Base-by-base conservation (phyloP, 2,329 filamentous ascomycete genomes). In the Helotiales sp. region DNA sequence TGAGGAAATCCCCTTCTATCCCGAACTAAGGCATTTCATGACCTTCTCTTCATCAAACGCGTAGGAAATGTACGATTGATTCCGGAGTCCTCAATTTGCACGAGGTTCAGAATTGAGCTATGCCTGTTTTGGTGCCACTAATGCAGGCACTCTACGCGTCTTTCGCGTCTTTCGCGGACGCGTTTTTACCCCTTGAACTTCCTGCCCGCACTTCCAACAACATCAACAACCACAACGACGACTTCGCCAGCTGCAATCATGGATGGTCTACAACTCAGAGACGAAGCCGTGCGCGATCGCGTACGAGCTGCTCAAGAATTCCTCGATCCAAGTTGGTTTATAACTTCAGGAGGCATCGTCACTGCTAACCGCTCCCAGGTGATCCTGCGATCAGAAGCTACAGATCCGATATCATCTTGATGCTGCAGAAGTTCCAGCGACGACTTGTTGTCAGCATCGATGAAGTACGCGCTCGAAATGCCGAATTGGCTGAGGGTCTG, bases 241-340 rank as follows among this genome's bases (percentile, higher is more conserved):
- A n/a, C 47, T 9, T 25, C 24, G 29, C 30, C 27, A 22, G 31
- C 30, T n/a, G 9, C 9, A 38, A 62, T 5, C 25, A 72, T 95
- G 89, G 89, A 92, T 67, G 82, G 80, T 60, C 78, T 85, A 66
- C 85, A 89, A 77, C 84, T 96, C 69, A 85, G 88, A 74, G 93
- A 97, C 81, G 90, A 95, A 75, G 91, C 88, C 65, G 86, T 88
- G 68, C 84, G 86, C 67, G 88, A 96, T 77, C 90, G 92, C 69
- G 85, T 96, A 73, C 89, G 91, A 68, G 85, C 89, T 63, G 92
- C 91, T n/a, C 84, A 89, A 68, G 93, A 97, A 73, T 97, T 98
- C 71, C 85, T 98, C 42, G 93, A 97, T 79, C 93, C 93, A 60
- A 87, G 92, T 96, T 83, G 70, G 87, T 74, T 25, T 47, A 33